A percentile compares a stretch with the other conserved stretches of the same genome.
phyloP scores from a whole-genome alignment of 768 basidiomycete genomes.

The Tephrocybe rancida region DNA sequence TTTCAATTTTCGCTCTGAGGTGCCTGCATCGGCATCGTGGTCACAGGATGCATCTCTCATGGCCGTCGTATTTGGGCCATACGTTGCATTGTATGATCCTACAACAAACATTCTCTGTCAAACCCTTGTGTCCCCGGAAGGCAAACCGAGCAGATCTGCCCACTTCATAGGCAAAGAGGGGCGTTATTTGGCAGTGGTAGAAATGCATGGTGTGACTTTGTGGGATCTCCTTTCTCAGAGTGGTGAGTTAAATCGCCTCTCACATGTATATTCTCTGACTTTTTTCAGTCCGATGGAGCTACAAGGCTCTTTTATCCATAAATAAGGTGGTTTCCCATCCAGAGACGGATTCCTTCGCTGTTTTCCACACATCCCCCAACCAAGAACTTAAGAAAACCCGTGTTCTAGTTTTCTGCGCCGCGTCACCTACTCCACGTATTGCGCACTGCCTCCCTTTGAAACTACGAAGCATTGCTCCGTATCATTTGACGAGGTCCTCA shows the following conservation, averaged over 20 bases:
- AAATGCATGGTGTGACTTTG: conserved; percentile 51
- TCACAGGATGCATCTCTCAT: conserved; percentile 87
- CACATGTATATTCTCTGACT: neutral
- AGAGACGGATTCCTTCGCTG: conserved; percentile 56
- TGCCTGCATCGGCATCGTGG: conserved; percentile 71
- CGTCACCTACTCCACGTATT: conserved; percentile 46
- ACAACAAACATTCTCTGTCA: conserved; percentile 58
- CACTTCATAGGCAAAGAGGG: conserved; percentile 74
- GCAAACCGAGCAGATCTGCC: conserved; percentile 41
- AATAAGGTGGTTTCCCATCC: conserved; percentile 57
- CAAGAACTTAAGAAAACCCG: conserved; percentile 35
- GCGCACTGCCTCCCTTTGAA: conserved; percentile 58
- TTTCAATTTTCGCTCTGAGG: conserved; percentile 66
- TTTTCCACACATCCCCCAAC: conserved; percentile 43
- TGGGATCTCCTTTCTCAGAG: conserved; percentile 73
- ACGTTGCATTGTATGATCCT: conserved; percentile 77
- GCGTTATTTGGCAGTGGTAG: conserved; percentile 66
- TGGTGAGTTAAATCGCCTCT: conserved; percentile 44
- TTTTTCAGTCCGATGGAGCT: conserved; percentile 63
- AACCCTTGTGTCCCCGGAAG: conserved; percentile 61
- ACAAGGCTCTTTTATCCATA: conserved; percentile 37
- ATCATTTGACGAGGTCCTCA: conserved; percentile 29
- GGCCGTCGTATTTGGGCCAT: conserved; percentile 66
- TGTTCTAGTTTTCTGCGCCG: conserved; percentile 50
- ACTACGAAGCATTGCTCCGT: conserved; percentile 51